phyloP scores from a whole-genome alignment of 495 filamentous ascomycete genomes.

The Hypoxylon rickii region DNA sequence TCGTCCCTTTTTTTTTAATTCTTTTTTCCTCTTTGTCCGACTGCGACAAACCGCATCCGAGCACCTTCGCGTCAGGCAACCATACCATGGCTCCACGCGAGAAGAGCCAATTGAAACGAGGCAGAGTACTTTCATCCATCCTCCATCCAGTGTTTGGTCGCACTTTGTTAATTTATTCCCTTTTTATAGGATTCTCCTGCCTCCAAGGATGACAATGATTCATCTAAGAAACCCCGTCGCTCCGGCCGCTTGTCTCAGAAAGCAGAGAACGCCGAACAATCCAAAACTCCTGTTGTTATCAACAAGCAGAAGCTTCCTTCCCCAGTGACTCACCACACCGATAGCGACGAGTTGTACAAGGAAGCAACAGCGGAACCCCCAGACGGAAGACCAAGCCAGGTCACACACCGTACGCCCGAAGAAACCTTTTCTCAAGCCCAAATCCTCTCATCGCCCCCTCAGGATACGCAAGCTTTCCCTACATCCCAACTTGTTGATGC shows the following conservation, averaged over 20 bases:
- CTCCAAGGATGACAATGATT: conserved; percentile 48
- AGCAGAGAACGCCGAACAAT: conserved; percentile 45
- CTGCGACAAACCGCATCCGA: neutral
- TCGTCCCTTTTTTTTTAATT: neutral
- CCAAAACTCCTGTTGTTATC: conserved; percentile 63
- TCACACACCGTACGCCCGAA: conserved; percentile 53
- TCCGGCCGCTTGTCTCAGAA: conserved; percentile 62
- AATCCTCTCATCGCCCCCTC: conserved; percentile 57
- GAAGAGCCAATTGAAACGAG: conserved; percentile 61
- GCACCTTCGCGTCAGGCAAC: conserved; percentile 13
- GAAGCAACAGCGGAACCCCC: conserved; percentile 75
- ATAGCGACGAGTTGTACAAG: conserved; percentile 66
- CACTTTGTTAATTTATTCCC: conserved; percentile 35
- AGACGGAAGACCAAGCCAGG: conserved; percentile 62
- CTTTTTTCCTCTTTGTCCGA: neutral
- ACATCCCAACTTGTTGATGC: conserved; percentile 83
- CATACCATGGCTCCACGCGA: conserved; percentile 59
- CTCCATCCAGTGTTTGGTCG: conserved; percentile 17
- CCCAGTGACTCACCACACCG: conserved; percentile 71
- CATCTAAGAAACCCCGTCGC: conserved; percentile 69
- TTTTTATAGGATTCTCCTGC: conserved; percentile 51
- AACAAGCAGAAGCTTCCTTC: conserved; percentile 77
- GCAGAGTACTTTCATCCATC: conserved; percentile 43
- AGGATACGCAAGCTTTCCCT: conserved; percentile 68
- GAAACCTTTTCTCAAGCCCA: conserved; percentile 52